phyloP scores from a whole-genome alignment of 129 eudicot species.

The Smallanthus sonchifolius region DNA sequence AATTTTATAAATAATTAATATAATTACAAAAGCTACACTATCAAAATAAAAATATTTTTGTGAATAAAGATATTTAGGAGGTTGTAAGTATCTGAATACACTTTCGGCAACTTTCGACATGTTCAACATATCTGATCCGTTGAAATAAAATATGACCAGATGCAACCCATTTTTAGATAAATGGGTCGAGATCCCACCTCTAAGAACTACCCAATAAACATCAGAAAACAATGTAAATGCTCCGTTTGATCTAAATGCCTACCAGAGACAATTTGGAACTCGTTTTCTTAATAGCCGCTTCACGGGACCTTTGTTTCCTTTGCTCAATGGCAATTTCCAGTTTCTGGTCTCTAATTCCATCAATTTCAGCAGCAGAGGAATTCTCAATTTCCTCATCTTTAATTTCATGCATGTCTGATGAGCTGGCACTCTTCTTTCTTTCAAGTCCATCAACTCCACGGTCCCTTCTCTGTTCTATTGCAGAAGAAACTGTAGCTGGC shows the following conservation, averaged over 20 bases:
- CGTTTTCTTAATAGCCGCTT: conserved; percentile 48
- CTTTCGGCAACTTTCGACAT: background rate
- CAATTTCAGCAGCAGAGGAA: conserved; percentile 29
- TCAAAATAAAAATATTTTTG: background rate
- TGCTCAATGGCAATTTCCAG: conserved; percentile 31
- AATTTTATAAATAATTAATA: background rate
- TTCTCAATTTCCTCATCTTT: conserved; percentile 9
- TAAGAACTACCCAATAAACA: conserved; percentile 3
- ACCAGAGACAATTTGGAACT: conserved; percentile 63
- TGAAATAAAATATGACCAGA: background rate
- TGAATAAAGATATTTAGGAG: background rate
- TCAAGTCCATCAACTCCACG: conserved; percentile 29
- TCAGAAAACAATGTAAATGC: background rate
- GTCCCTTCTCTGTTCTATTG: conserved; percentile 72
- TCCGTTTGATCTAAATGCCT: conserved; percentile 23
- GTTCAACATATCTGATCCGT: background rate
- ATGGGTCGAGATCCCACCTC: background rate
- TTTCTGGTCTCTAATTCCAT: conserved; percentile 28
- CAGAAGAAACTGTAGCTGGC: conserved; percentile 82
- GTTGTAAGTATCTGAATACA: background rate
- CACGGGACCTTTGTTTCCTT: conserved; percentile 50
- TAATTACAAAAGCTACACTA: background rate
- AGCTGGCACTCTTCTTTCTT: conserved; percentile 22
- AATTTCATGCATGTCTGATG: conserved; percentile 20
- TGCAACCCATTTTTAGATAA: background rate